These are phyloP conservation scores for Mortierella sp. DNA, from an alignment of 371 early-diverging fungal genomes.

Conservation along the genomic window DNA sequence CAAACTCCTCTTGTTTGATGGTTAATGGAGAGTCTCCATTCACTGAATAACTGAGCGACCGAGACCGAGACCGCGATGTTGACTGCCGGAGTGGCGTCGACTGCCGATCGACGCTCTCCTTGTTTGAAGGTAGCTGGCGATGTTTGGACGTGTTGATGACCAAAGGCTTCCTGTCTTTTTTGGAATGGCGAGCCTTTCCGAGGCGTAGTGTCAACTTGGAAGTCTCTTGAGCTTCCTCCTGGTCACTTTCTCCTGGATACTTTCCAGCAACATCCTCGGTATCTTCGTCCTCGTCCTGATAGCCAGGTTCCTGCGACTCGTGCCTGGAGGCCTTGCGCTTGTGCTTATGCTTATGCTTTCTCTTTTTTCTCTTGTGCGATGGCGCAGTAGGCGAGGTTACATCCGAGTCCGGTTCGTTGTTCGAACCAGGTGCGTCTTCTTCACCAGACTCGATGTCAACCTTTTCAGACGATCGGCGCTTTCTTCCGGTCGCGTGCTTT, in stretches of 20 bases:
- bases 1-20: constrained; percentile 29
- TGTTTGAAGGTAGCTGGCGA: constrained; percentile 7
- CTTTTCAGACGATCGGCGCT: constrained; percentile 33
- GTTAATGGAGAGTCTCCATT: constrained; percentile 1
- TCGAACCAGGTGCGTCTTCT: constrained; percentile 8
- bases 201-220: constrained; percentile 23
- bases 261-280: constrained; percentile 3
- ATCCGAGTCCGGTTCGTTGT: constrained; percentile 21
- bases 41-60: constrained; percentile 15
- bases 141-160: constrained; percentile 8
- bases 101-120: too few species aligned
- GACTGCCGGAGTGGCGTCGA: background rate
- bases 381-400: constrained; percentile 6
- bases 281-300: background rate
- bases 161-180: background rate
- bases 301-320: background rate
- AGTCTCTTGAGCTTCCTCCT: background rate
- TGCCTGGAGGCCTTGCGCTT: constrained; percentile 23
- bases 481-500: constrained; percentile 17
- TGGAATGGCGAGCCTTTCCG: constrained; percentile 2
- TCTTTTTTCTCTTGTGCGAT: constrained; percentile 46
- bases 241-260: background rate
- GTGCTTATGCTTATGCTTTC: constrained; percentile 49
- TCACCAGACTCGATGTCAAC: constrained; percentile 25
- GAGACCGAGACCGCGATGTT: constrained; percentile 21